phyloP scores from a whole-genome alignment of 106 monocot species.

The Xerophyta viscosa region DNA sequence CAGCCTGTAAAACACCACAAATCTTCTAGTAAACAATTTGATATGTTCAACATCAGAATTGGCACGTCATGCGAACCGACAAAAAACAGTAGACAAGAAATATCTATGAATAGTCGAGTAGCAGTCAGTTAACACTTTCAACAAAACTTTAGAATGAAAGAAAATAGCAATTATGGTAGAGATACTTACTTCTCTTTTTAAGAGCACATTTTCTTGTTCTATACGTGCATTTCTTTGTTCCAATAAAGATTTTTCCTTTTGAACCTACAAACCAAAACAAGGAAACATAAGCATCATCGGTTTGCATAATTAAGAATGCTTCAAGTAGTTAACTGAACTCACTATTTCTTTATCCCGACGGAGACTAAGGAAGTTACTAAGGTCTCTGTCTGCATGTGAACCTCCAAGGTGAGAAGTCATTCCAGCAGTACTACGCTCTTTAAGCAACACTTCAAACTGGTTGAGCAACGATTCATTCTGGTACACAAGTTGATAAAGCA shows the following conservation, averaged over 20 bases:
- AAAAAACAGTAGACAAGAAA: no score
- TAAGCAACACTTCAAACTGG: slow-evolving; percentile 69
- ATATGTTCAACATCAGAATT: no score
- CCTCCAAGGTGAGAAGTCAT: slow-evolving; percentile 21
- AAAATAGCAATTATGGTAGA: not conserved
- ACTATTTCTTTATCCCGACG: slow-evolving; percentile 94
- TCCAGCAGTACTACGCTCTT: slow-evolving; percentile 40
- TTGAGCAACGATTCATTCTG: slow-evolving; percentile 79
- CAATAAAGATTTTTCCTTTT: slow-evolving; percentile 70
- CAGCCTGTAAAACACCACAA: no score
- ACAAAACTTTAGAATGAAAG: not conserved
- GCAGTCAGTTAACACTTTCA: no score
- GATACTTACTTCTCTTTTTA: slow-evolving; percentile 63
- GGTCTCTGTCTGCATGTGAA: slow-evolving; percentile 45
- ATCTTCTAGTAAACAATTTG: no score
- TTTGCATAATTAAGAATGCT: no score
- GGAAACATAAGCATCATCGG: no score
- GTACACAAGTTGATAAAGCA: slow-evolving; percentile 1
- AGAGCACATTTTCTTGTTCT: slow-evolving; percentile 66
- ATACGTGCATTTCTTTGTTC: slow-evolving; percentile 6
- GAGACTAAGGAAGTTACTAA: slow-evolving; percentile 67
- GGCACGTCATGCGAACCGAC: no score
- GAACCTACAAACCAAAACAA: slow-evolving; percentile 29
- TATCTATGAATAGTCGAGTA: no score
- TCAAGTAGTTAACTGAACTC: slow-evolving; percentile 19